A percentile compares a stretch with the other conserved stretches of the same genome.
These are phyloP conservation scores for Zelopaecilomyces penicillatus DNA, from an alignment of 2,329 filamentous ascomycete species.

Conservation along the genomic window DNA sequence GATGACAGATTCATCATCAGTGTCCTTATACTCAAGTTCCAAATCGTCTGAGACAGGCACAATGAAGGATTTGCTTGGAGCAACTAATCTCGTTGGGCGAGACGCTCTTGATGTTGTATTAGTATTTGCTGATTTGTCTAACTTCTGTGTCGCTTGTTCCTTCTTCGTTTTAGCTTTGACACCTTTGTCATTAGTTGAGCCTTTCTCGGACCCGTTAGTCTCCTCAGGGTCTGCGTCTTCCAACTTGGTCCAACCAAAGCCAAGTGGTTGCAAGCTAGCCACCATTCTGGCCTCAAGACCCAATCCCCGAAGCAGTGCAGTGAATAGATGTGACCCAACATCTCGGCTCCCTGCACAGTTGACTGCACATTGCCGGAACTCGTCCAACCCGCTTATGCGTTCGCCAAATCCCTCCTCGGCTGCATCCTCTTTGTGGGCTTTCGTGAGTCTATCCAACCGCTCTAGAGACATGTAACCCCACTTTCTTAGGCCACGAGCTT, in stretches of 20 bases:
- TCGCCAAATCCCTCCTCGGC: constrained; percentile 72
- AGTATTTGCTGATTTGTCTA: constrained; percentile 8
- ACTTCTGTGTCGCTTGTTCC: constrained; percentile 10
- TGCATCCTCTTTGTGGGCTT: constrained; percentile 57
- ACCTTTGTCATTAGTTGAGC: constrained; percentile 3
- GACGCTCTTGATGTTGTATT: constrained; percentile 11
- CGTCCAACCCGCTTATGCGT: constrained; percentile 54
- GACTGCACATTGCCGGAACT: constrained; percentile 61
- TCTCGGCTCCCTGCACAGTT: constrained; percentile 75
- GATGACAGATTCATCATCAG: constrained; percentile 51
- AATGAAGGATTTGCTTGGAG: constrained; percentile 1
- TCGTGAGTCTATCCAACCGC: constrained; percentile 63
- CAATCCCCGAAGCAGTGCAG: constrained; percentile 69
- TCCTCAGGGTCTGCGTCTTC: constrained; percentile 63
- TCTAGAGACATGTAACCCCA: constrained; percentile 77
- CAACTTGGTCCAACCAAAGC: constrained; percentile 82
- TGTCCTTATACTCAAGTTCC: constrained; percentile 33
- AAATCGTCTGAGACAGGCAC: constrained; percentile 40
- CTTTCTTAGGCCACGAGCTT: constrained; percentile 76
- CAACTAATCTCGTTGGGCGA: constrained; percentile 9
- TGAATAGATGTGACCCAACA: constrained; percentile 82
- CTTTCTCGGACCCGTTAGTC: neutral
- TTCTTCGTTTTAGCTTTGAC: neutral
- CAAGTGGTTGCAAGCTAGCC: constrained; percentile 73
- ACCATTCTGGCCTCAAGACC: constrained; percentile 79